Percentiles rank a stretch among this genome's conserved stretches.
phyloP scores from a whole-genome alignment of 805 yeast species.

The Trichomonascus vanleenenianus region DNA sequence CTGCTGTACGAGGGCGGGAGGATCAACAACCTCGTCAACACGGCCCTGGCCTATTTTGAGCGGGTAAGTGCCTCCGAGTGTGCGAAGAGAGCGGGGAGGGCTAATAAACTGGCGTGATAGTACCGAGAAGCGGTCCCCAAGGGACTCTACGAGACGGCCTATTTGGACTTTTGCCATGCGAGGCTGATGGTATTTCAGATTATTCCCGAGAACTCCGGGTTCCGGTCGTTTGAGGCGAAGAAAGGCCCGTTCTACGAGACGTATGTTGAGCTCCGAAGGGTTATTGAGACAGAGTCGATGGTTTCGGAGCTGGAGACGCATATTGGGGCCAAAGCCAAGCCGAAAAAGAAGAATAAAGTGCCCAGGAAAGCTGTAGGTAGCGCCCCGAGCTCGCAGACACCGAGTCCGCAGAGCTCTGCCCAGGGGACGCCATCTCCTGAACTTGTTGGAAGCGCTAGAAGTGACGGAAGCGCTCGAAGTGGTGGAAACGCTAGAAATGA shows the following conservation, averaged over 20 bases:
- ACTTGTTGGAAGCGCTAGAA: no score
- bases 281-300: slow-evolving; percentile 8
- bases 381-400: neutral
- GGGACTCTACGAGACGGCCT: slow-evolving; percentile 17
- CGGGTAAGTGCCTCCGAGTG: slow-evolving; percentile 9
- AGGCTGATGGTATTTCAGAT: slow-evolving; percentile 14
- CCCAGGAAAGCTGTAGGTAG: neutral
- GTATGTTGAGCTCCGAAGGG: slow-evolving; percentile 11
- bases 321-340: neutral
- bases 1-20: slow-evolving; percentile 10
- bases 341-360: slow-evolving; percentile 1
- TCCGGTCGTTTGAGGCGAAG: slow-evolving; percentile 10
- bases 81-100: neutral
- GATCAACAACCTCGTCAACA: slow-evolving; percentile 16
- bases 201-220: slow-evolving; percentile 20
- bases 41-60: slow-evolving; percentile 18
- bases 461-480: no score
- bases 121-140: slow-evolving; percentile 13
- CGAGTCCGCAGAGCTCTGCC: neutral
- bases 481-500: no score
- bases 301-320: slow-evolving; percentile 6
- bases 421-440: neutral
- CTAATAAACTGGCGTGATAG: slow-evolving; percentile 5
- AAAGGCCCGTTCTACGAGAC: slow-evolving; percentile 16
- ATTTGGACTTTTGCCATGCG: slow-evolving; percentile 19